These are phyloP conservation scores for Pyrenophora tritici-repentis DNA, from an alignment of 2,329 filamentous ascomycete genomes.

Conservation along the genomic window DNA sequence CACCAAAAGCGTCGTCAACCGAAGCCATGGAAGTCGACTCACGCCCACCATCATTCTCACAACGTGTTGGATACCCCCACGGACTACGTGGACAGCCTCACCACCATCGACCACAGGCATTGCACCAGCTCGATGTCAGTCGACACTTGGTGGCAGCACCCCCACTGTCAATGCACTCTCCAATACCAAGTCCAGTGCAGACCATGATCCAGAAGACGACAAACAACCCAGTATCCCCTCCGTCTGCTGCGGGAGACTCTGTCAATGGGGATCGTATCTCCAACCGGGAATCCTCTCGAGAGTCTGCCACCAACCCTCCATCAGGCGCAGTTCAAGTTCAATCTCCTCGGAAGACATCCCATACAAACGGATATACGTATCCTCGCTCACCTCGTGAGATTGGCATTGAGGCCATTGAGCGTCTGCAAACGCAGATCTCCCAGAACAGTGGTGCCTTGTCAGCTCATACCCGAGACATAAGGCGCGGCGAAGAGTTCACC, in stretches of 20 bases:
- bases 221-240: constrained; percentile 18
- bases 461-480: constrained; percentile 40
- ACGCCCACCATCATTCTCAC: constrained; percentile 21
- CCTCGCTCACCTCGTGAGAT: constrained; percentile 38
- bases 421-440: constrained; percentile 55
- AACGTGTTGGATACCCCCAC: constrained; percentile 24
- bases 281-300: constrained; percentile 17
- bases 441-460: constrained; percentile 50
- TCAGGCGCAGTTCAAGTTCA: constrained; percentile 14
- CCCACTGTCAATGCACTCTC: constrained; percentile 24
- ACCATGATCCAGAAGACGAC: constrained; percentile 22
- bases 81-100: constrained; percentile 19
- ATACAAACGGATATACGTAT: constrained; percentile 35
- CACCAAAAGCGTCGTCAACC: constrained; percentile 8
- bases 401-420: constrained; percentile 49
- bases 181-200: constrained; percentile 16
- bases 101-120: constrained; percentile 20
- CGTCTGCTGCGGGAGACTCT: constrained; percentile 23
- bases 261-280: constrained; percentile 20
- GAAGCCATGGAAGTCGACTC: constrained; percentile 40
- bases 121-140: constrained; percentile 27
- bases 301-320: constrained; percentile 18
- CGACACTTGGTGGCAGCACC: constrained; percentile 23
- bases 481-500: constrained; percentile 33
- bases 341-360: constrained; percentile 17